Base-by-base conservation (phyloP, 1,284 basidiomycete species). In the Tilletia setariae region DNA sequence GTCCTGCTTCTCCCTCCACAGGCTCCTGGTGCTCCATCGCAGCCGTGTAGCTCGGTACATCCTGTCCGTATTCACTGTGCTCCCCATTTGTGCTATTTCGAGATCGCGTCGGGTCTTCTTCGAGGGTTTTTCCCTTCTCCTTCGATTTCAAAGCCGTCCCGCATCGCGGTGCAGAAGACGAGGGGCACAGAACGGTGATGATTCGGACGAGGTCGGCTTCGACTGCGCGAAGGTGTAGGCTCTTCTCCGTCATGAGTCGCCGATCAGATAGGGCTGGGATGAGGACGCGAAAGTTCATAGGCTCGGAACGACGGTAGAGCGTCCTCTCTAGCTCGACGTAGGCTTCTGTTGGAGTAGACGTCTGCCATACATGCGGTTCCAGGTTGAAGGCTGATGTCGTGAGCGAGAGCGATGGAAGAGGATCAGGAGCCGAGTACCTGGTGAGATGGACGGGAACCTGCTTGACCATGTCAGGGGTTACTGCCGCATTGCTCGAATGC, bases 251-350 rank as follows among this genome's bases (percentile, higher is more conserved):
- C 1, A 80, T 68, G 0, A 70, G 40, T 8, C 63, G 62, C 8
- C 69, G 68, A 30, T 76, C 68, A 19, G 78, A 77, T 1, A 79
- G 75, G 9, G 62, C 42, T 30, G 79, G 76, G 11, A 82, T 77
- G 63, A 73, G 73, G 21, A 81, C 72, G 49, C 75, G 74, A 6
- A 82, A 66, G 16, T 72, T 71, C 63, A 81, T 75, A 16, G 77
- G 79, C 30, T 82, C 79, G 9, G 76, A 76, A 9, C 76, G 74
- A n/a, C 80, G 73, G 28, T 79, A 76, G 40, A 82, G 74, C 62
- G 72, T 77, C 44, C 75, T 73, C 25, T 74, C 73, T 46, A 82
- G 76, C 66, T 76, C 72, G 16, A 77, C 71, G 32, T 76, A 73
- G 49, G 73, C 74, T 16, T 65, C 35, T 1, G 74, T 73, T 0